Evolutionary conservation across 1,284 basidiomycete species (phyloP).

Genomic region (Tilletia indica): DNA sequence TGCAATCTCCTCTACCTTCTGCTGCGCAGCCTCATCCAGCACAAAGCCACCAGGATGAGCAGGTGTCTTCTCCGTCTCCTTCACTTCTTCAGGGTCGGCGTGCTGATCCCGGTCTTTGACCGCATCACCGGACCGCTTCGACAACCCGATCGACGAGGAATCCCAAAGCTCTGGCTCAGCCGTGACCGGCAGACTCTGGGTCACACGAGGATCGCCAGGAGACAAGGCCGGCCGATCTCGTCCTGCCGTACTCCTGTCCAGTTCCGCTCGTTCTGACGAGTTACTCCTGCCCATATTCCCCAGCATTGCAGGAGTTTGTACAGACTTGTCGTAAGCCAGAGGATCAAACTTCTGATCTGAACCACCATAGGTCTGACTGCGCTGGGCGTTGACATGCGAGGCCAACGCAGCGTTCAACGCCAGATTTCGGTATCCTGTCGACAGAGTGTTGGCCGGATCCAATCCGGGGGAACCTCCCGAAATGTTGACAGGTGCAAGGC

Average conservation of each 20-base stretch:
- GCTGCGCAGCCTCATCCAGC: conserved; percentile 8
- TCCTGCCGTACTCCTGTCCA: background rate
- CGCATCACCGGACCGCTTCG: background rate
- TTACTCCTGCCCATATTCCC: too few species aligned
- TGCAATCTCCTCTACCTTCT: background rate
- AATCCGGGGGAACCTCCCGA: too few species aligned
- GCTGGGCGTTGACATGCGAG: background rate
- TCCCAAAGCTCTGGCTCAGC: background rate
- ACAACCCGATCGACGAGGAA: background rate
- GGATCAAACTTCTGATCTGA: background rate
- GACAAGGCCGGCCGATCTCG: background rate
- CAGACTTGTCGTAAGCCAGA: background rate
- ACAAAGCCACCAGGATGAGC: background rate
- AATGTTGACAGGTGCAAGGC: too few species aligned
- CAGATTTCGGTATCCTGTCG: background rate
- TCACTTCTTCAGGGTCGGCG: background rate
- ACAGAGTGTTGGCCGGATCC: background rate
- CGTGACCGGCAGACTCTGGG: background rate
- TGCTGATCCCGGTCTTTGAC: background rate
- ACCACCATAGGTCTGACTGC: background rate
- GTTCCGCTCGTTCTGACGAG: background rate
- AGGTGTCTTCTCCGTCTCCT: conserved; percentile 3
- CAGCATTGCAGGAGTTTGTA: background rate
- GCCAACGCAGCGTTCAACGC: background rate
- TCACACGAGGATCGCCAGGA: background rate